Evolutionary conservation across 2,329 filamentous ascomycete species (phyloP), one percentile per base, ranked within the genome.

Genomic region (Colletotrichum plurivorum): DNA sequence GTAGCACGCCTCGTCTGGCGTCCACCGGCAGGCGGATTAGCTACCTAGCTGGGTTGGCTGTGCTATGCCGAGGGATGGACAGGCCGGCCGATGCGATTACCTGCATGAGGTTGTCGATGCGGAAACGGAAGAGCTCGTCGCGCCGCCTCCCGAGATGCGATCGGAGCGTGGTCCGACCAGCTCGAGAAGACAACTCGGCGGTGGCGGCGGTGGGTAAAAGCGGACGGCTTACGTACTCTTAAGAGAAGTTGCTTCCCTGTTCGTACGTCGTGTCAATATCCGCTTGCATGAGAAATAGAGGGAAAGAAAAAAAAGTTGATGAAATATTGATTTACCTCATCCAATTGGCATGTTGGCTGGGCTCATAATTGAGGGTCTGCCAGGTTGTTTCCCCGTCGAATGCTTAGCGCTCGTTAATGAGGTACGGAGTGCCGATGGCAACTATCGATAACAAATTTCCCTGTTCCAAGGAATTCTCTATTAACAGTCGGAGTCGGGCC

Each of bases 81-180:
- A 52, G 56, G 45, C 62, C 55, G 51, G 36, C 43, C 49, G 22
- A 55, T 66, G 51, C 51, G 55, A 65, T 51, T 45, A 49, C 54
- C 66, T 69, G 66, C 66, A 60, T 59, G 31, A 36, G 31, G 31
- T 36, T 36, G 54, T 18, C 39, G 49, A 59, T 54, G 54, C 31
- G 61, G 61, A 69, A 59, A 54, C 39, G 65, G 48, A 58, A 68
- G 55, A 66, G 51, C 53, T 39, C 54, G 55, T 52, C 66, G 31
- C 62, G 49, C 62, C 55, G 54, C 52, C 43, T 56, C 62, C 66
- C 62, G 54, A 69, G 66, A 69, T 61, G 62, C 62, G 67, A 69
- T 66, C 67, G 67, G 67, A 69, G 67, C 63, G 55, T 67, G 55
- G 67, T 69, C 67, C 67, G 67, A 39, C n/a, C 25, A 52, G 43